These are phyloP conservation scores for Alternaria sp. DNA, from an alignment of 2,329 filamentous ascomycete genomes.

Conservation along the genomic window DNA sequence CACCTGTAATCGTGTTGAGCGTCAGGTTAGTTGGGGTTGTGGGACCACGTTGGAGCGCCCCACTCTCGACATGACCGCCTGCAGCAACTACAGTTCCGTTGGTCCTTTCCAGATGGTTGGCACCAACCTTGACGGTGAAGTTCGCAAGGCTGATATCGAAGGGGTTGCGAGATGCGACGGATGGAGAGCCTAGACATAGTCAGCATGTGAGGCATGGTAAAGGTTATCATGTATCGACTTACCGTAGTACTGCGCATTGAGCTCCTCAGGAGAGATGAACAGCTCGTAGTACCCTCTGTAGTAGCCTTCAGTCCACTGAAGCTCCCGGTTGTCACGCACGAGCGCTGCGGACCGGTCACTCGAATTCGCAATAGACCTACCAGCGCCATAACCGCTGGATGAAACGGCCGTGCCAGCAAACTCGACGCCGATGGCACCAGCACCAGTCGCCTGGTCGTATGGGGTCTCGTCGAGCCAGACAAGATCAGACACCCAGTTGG, in stretches of 20 bases:
- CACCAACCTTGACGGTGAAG: slow-evolving; percentile 68
- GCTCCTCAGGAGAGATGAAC: slow-evolving; percentile 58
- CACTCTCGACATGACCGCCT: slow-evolving; percentile 58
- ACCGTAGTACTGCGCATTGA: slow-evolving; percentile 69
- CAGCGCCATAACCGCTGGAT: slow-evolving; percentile 56
- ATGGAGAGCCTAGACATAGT: slow-evolving; percentile 51
- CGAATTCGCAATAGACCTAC: slow-evolving; percentile 42
- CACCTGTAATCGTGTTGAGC: slow-evolving; percentile 36
- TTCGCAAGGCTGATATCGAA: slow-evolving; percentile 71
- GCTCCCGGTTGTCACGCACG: slow-evolving; percentile 60
- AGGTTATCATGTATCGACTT: slow-evolving; percentile 22
- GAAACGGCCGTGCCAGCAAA: slow-evolving; percentile 70
- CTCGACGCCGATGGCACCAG: slow-evolving; percentile 52
- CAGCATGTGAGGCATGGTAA: background rate
- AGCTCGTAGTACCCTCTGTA: slow-evolving; percentile 75
- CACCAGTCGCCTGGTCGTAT: slow-evolving; percentile 47
- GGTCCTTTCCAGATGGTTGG: slow-evolving; percentile 61
- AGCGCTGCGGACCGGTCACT: slow-evolving; percentile 54
- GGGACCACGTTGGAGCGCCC: slow-evolving; percentile 54
- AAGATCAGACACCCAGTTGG: slow-evolving; percentile 60
- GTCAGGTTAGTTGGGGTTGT: slow-evolving; percentile 41
- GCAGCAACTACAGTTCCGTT: slow-evolving; percentile 41
- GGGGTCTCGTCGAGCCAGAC: slow-evolving; percentile 49
- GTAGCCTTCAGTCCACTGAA: slow-evolving; percentile 75
- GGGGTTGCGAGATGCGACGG: slow-evolving; percentile 63